Base-by-base conservation (phyloP, 1,139 yeast species). In the Yamadazyma atmosphaerica region DNA sequence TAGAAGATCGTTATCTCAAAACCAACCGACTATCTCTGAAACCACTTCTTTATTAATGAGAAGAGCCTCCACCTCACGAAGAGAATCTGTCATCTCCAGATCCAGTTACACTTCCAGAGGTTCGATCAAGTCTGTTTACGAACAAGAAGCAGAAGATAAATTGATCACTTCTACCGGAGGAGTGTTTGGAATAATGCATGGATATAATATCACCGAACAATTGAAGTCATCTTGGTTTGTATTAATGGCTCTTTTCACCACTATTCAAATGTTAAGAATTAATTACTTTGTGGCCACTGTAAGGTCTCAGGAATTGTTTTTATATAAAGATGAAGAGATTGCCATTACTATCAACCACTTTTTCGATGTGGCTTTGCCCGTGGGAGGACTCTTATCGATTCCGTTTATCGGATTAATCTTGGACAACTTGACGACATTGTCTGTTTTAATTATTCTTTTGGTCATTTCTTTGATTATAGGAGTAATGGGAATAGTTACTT, bases 201-300 rank as follows among this genome's bases (percentile, higher is more conserved):
- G 83, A 3, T 63, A 67, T 32, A 49, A 83, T 1, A 74, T 83
- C n/a, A 46, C 52, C 10, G 74, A 74, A 35, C 98, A 90, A 63
- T 64, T 89, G 40, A 65, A 61, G 33, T 78, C 92, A 3, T 81
- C 83, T 9, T 88, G 96, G 94, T 90, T 88, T 58, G 55, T 72
- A 36, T 65, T 88, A 39, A 84, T 88, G 85, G 77, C 87, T 16
- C 56, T 79, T 4, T 87, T 88, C 60, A 85, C 96, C 4, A 77
- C 90, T 2, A 75, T 88, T 40, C 95, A 88, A 60, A 88, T 89
- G 96, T 73, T 90, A 38, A 74, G 96, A 57, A 85, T 89, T 49
- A 90, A 90, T 63, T 89, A 85, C 60, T 90, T 87, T 60, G 94
- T 90, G 37, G 96, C 96, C 5, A 87, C 97, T 1, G 69, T 90